phyloP scores from a whole-genome alignment of 1,284 basidiomycete species.

The Sphaerobolus stellatus region DNA sequence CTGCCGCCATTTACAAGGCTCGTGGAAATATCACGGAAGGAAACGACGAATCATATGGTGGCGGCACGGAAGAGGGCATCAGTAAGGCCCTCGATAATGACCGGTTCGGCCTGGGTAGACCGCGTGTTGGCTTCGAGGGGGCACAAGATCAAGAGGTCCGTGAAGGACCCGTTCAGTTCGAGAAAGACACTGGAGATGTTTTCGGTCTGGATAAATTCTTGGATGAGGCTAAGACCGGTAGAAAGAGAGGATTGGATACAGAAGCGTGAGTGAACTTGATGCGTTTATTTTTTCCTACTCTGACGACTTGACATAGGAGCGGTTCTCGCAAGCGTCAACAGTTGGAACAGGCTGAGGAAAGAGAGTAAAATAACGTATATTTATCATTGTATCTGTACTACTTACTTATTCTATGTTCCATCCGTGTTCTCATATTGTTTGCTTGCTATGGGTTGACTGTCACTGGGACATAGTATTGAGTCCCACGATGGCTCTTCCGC shows the following conservation, averaged over 20 bases:
- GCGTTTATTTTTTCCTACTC: not conserved
- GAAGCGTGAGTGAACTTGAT: constrained; percentile 53
- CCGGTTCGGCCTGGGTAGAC: constrained; percentile 88
- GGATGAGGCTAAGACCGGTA: constrained; percentile 93
- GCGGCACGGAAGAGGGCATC: constrained; percentile 93
- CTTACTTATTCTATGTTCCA: not conserved
- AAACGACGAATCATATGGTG: constrained; percentile 88
- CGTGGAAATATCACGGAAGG: constrained; percentile 80
- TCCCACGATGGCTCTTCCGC: too few relatives aligned
- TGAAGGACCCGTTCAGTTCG: constrained; percentile 98
- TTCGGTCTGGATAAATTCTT: constrained; percentile 98
- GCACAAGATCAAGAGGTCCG: constrained; percentile 77
- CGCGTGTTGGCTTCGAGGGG: constrained; percentile 86
- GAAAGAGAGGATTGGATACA: constrained; percentile 84
- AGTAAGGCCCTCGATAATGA: constrained; percentile 89
- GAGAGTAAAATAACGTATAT: constrained; percentile 36
- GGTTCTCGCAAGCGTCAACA: constrained; percentile 29
- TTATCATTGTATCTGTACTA: constrained; percentile 1
- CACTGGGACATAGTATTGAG: too few relatives aligned
- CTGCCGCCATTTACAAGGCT: constrained; percentile 97
- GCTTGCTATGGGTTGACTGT: not conserved
- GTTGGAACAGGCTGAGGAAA: constrained; percentile 63
- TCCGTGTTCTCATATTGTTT: not conserved
- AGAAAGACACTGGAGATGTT: constrained; percentile 96
- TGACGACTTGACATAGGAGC: constrained; percentile 17